Evolutionary conservation across 768 basidiomycete genomes (phyloP).

Genomic region (Mrakia gelida): DNA sequence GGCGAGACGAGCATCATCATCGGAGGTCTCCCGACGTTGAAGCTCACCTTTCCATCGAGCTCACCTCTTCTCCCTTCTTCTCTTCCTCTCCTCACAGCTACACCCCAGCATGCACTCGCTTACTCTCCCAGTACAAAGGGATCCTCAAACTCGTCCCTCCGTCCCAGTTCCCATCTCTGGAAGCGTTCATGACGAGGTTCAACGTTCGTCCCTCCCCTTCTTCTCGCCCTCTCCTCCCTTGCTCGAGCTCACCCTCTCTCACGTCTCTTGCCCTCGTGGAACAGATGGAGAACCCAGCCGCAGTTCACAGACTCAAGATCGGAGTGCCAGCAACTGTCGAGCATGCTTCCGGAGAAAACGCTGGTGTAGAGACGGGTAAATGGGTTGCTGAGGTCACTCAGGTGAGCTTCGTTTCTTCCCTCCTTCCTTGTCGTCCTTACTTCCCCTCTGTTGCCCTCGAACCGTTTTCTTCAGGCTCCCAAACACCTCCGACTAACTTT

Average conservation of each 20-base stretch:
- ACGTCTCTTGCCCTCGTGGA: no score
- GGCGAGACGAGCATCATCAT: not conserved
- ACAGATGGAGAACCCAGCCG: conserved; percentile 90
- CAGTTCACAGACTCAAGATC: conserved; percentile 79
- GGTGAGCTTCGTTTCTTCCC: conserved; percentile 49
- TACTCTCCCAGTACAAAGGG: conserved; percentile 96
- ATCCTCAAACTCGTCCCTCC: conserved; percentile 93
- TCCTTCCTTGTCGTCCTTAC: no score
- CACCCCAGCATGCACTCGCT: conserved; percentile 86
- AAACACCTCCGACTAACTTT: conserved; percentile 13
- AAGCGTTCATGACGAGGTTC: conserved; percentile 87
- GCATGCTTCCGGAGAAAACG: conserved; percentile 60
- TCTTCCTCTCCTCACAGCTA: conserved; percentile 59
- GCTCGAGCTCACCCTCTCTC: not conserved
- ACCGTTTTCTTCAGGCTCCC: not conserved
- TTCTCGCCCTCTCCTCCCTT: not conserved
- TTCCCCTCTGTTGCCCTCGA: no score
- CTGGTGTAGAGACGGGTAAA: conserved; percentile 83
- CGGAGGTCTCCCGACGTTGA: not conserved
- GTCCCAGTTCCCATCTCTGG: conserved; percentile 68
- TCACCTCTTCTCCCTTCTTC: not conserved
- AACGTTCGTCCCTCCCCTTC: conserved; percentile 52
- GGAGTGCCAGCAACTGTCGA: conserved; percentile 96
- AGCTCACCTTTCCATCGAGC: not conserved
- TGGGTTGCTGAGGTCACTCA: conserved; percentile 98